phyloP scores from a whole-genome alignment of 805 yeast species.

The Metschnikowia rubicola region DNA sequence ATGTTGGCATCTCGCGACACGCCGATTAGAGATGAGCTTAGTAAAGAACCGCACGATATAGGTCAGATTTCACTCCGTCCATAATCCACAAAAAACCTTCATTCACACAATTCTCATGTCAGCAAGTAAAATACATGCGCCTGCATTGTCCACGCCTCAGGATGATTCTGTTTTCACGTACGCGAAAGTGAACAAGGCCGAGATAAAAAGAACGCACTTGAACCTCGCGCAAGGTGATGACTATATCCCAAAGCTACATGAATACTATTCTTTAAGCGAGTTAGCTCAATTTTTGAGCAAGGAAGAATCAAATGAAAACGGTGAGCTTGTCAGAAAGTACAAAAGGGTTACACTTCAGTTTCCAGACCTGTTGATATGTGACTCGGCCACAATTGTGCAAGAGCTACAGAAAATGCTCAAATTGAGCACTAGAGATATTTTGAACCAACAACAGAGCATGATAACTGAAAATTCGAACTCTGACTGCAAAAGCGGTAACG shows the following conservation, averaged over 20 bases:
- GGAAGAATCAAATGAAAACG: conserved; percentile 19
- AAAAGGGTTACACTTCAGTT: conserved; percentile 77
- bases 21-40: not conserved
- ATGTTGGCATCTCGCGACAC: too few species aligned
- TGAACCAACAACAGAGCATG: not conserved
- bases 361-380: conserved; percentile 77
- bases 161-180: conserved; percentile 55
- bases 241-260: conserved; percentile 32
- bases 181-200: conserved; percentile 35
- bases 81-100: not conserved
- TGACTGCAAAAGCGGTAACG: not conserved
- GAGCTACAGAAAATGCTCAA: conserved; percentile 41
- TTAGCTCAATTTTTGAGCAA: conserved; percentile 39
- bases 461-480: not conserved
- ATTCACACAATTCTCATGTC: conserved; percentile 9
- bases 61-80: too few species aligned
- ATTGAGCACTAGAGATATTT: not conserved
- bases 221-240: conserved; percentile 26
- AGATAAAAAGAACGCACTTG: conserved; percentile 25
- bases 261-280: conserved; percentile 55
- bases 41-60: too few species aligned
- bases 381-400: conserved; percentile 69
- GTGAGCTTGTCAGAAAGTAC: conserved; percentile 25
- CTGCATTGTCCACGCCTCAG: conserved; percentile 71
- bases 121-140: conserved; percentile 41